These are phyloP conservation scores for Holtermannia corniformis DNA, from an alignment of 768 basidiomycete genomes.

Conservation along the genomic window DNA sequence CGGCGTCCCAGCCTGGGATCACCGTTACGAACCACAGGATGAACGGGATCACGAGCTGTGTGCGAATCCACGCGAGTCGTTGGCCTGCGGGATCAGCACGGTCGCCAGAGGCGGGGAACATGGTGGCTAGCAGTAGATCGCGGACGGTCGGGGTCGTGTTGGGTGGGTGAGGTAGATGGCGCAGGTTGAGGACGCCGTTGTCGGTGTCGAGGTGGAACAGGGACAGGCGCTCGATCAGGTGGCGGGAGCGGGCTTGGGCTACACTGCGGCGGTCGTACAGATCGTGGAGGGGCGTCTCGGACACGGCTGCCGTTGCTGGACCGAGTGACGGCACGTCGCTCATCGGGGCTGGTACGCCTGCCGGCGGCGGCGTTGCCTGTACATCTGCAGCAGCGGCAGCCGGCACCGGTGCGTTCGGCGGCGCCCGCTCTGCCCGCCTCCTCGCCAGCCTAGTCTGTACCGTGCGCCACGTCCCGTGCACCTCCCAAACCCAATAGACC, in stretches of 20 bases:
- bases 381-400: background rate
- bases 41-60: conserved; percentile 26
- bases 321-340: background rate
- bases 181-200: conserved; percentile 16
- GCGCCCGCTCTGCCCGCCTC: background rate
- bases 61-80: conserved; percentile 12
- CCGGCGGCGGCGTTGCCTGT: background rate
- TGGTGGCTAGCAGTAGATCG: background rate
- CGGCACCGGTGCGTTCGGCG: background rate
- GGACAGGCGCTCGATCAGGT: conserved; percentile 1
- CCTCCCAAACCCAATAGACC: conserved; percentile 13
- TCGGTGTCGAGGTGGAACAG: conserved; percentile 25
- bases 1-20: conserved; percentile 27
- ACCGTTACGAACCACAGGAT: conserved; percentile 31
- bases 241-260: background rate
- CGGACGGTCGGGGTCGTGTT: background rate
- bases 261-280: background rate
- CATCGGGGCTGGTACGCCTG: background rate
- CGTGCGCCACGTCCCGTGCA: conserved; percentile 11
- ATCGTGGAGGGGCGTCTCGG: background rate
- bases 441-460: background rate
- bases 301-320: background rate
- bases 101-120: background rate
- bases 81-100: background rate
- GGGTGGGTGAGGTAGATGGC: background rate